phyloP scores from a whole-genome alignment of 2,329 filamentous ascomycete genomes.

The Xylariaceae sp. region DNA sequence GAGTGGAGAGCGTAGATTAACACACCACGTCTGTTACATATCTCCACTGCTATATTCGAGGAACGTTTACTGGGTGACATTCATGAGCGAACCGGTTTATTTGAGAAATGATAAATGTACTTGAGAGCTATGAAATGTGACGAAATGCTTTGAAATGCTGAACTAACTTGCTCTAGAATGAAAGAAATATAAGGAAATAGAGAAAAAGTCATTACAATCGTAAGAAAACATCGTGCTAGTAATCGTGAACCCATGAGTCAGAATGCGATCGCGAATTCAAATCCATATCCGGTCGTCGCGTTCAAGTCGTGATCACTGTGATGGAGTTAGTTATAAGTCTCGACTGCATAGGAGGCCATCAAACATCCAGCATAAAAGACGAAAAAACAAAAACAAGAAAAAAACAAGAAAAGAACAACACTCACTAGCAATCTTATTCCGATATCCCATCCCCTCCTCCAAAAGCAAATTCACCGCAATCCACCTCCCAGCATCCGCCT shows the following conservation, averaged over 20 bases:
- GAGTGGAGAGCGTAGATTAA: too few species aligned
- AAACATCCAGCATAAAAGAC: not conserved
- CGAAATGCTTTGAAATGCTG: too few species aligned
- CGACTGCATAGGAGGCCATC: not conserved
- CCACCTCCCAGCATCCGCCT: slow-evolving; percentile 46
- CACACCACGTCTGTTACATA: too few species aligned
- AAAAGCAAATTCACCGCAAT: slow-evolving; percentile 38
- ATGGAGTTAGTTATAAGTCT: not conserved
- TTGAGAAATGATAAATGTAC: too few species aligned
- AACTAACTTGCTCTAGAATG: too few species aligned
- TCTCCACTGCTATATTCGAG: too few species aligned
- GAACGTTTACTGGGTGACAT: too few species aligned
- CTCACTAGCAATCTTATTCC: slow-evolving; percentile 33
- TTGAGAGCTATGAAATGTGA: too few species aligned
- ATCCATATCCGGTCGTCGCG: not conserved
- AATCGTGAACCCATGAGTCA: not conserved
- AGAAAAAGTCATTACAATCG: not conserved
- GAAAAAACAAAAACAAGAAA: not conserved
- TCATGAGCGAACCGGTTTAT: too few species aligned
- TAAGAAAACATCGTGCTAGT: not conserved
- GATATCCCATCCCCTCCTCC: slow-evolving; percentile 25
- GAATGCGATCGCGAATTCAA: not conserved
- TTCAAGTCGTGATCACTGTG: slow-evolving; percentile 11
- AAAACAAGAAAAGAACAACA: not conserved
- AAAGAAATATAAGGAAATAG: too few species aligned